Evolutionary conservation across 306 rosid species (phyloP), one percentile per base, ranked within the genome.

Genomic region (Comarum palustre): DNA sequence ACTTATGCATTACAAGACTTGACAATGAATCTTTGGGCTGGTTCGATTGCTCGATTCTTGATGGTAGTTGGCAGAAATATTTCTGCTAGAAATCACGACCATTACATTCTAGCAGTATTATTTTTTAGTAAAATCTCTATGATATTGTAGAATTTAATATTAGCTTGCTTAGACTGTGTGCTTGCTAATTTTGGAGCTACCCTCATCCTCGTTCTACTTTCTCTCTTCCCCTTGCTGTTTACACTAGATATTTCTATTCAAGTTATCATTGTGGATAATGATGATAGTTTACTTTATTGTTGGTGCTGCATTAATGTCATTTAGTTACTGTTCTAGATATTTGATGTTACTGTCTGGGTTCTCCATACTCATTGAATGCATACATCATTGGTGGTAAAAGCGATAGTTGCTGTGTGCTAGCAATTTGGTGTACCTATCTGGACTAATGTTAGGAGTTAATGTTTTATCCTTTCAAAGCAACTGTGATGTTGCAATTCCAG

Each of bases 31-130:
- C 25, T 11, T 39, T 59, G 69, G 70, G 64, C 48, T 66, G 58
- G 80, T 79, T 68, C 61, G 79, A 82, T 82, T 57, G 71, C 71
- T 78, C 58, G 72, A 78, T 75, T 75, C 79, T 80, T 69, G 59
- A 75, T 80, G 80, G 68, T 80, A 64, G 75, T 55, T 66, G 78
- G 75, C 81, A 42, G 77, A 64, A 60, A 75, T 77, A 61, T 55
- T 77, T 82, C 79, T 78, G 75, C 60, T 83, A 63, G 82, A 55
- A 73, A 73, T 78, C 77, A 68, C 66, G 76, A 59, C 78, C 39
- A 72, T 45, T 71, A 71, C 68, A 73, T 82, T 71, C 47, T 54
- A 74, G 74, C 43, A 74, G 73, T 80, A 74, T 48, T 82, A 72
- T 59, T 66, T 69, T 77, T 54, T 52, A 72, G 69, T 68, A 71